Evolutionary conservation across 306 rosid genomes (phyloP), one percentile per base, ranked within the genome.

Genomic region (Bauhinia variegata): DNA sequence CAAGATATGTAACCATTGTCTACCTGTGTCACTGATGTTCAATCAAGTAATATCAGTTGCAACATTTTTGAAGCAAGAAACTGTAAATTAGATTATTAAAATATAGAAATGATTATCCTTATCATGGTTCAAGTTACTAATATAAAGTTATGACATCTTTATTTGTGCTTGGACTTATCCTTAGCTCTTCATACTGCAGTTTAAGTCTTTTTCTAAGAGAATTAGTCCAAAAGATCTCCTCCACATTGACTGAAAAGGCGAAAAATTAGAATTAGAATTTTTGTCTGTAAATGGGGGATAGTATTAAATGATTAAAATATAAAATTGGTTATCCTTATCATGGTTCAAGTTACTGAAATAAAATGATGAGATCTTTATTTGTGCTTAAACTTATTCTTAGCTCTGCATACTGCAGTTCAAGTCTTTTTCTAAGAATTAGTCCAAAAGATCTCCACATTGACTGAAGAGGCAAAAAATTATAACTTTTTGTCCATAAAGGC

Each of bases 381-480:
- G 17, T 56, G 37, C 6, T 39, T 61, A 43, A 7, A 14, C 65
- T 7, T 33, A 55, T 46, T 41, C 42, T 6, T 36, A 34, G 49
- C 23, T 16, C 36, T 43, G 1, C 11, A n/a, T 17, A 4, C 33
- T 48, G 1, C 17, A 15, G 34, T 58, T 66, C 14, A 37, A 34
- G 41, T 28, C 14, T 53, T 52, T 7, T 23, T 47, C 3, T 33
- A 67, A 73, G 46, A 63, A 56, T 56, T 63, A 67, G 7, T 12
- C 42, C 15, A 17, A 15, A 74, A 56, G 14, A 67, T 17, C 60
- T 62, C 75, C 62, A 67, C 15, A 37, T 49, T 62, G 18, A n/a
- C 56, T 52, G 54, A 43, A 53, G 8, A 32, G 34, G 28, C 52
- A 2, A 49, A 41, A 42, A 39, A 18, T 28, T 14, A 52, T 43